phyloP scores from a whole-genome alignment of 257 asterid species.

The Mentha longifolia region DNA sequence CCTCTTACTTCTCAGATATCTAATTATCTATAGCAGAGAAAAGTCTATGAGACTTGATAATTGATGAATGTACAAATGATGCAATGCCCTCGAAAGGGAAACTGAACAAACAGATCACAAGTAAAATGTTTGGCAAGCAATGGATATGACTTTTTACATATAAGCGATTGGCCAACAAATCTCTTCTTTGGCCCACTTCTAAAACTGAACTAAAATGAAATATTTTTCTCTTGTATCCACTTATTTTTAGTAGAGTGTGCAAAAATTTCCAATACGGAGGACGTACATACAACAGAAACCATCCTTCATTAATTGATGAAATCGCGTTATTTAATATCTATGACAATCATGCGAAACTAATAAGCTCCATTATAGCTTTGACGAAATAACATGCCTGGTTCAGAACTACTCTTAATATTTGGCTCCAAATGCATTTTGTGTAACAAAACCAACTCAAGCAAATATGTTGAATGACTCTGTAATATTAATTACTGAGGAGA shows the following conservation, averaged over 20 bases:
- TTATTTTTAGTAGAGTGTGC: constrained; percentile 18
- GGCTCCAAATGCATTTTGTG: constrained; percentile 23
- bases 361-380: constrained; percentile 9
- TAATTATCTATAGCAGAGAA: neutral
- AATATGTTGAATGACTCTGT: constrained; percentile 8
- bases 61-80: constrained; percentile 11
- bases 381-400: constrained; percentile 18
- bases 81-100: constrained; percentile 10
- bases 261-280: constrained; percentile 3
- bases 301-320: neutral
- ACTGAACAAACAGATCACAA: constrained; percentile 7
- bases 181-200: constrained; percentile 27
- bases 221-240: neutral
- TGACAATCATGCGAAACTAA: constrained; percentile 22
- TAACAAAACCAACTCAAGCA: constrained; percentile 9
- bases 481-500: constrained; percentile 3
- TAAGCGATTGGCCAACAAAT: constrained; percentile 46
- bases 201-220: neutral
- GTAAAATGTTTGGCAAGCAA: constrained; percentile 6
- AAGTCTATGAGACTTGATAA: neutral
- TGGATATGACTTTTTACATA: constrained; percentile 33
- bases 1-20: neutral
- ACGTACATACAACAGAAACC: constrained; percentile 9
- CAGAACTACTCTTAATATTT: constrained; percentile 21
- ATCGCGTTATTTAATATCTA: constrained; percentile 7